Conservation (phyloP, 1,139 yeast genomes). For the Candida neerlandica region DNA sequence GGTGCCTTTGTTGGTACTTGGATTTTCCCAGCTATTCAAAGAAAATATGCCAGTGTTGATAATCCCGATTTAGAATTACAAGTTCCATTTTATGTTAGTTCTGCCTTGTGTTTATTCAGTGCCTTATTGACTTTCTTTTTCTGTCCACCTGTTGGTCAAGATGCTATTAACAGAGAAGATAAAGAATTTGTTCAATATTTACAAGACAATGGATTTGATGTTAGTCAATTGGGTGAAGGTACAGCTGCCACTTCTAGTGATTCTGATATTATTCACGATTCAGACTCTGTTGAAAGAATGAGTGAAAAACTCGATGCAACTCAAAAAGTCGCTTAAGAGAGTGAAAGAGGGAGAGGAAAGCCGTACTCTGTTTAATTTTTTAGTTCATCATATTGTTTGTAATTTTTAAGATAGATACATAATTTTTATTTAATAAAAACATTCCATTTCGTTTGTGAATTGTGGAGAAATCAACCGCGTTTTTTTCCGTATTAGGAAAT, state of each 20-base stretch:
- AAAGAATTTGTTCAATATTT: conserved; percentile 66
- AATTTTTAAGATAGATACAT: no score
- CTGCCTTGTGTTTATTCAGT: conserved; percentile 73
- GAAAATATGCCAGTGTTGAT: conserved; percentile 31
- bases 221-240: conserved; percentile 44
- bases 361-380: not conserved
- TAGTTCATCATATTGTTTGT: not conserved
- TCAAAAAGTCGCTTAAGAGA: conserved; percentile 1
- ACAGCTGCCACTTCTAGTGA: not conserved
- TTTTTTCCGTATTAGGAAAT: not conserved
- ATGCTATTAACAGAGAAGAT: conserved; percentile 80
- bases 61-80: conserved; percentile 53
- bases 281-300: conserved; percentile 1
- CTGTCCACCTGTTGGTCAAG: conserved; percentile 82
- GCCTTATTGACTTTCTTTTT: conserved; percentile 70
- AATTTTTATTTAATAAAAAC: no score
- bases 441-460: no score
- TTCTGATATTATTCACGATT: not conserved
- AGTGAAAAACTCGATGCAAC: not conserved
- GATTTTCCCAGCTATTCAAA: conserved; percentile 76
- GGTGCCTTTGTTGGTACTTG: conserved; percentile 94
- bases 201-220: conserved; percentile 58
- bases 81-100: conserved; percentile 82
- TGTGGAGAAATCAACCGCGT: not conserved
- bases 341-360: not conserved